phyloP scores from a whole-genome alignment of 768 basidiomycete genomes.

The Obba rivulosa region DNA sequence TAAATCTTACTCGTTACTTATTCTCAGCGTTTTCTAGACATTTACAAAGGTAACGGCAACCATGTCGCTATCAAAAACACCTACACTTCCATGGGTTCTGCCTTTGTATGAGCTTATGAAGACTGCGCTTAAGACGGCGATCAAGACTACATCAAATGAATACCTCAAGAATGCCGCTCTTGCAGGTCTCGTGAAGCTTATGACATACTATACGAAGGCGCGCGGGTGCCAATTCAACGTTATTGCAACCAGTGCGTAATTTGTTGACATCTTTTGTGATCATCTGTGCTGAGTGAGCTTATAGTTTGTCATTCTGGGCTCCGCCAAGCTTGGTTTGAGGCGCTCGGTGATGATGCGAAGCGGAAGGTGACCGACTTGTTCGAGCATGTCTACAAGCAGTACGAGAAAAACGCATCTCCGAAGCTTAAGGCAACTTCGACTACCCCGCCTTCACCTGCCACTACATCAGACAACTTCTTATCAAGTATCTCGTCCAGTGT shows the following conservation, averaged over 20 bases:
- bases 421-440: too few relatives aligned
- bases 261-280: background rate
- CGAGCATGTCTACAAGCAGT: constrained; percentile 8
- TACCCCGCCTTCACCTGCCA: too few relatives aligned
- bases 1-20: background rate
- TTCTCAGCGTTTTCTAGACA: constrained; percentile 10
- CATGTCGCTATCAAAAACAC: constrained; percentile 20
- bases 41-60: constrained; percentile 26
- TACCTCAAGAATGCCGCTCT: constrained; percentile 17
- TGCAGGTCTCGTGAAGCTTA: constrained; percentile 23
- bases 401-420: too few relatives aligned
- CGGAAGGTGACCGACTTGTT: constrained; percentile 4
- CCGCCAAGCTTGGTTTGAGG: constrained; percentile 19
- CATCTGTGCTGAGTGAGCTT: background rate
- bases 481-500: too few relatives aligned
- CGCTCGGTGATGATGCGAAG: background rate
- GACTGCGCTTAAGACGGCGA: constrained; percentile 11
- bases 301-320: constrained; percentile 25
- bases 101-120: constrained; percentile 26
- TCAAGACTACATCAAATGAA: background rate
- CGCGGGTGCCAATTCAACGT: constrained; percentile 20
- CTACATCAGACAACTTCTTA: too few relatives aligned
- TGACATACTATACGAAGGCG: constrained; percentile 20
- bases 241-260: constrained; percentile 24
- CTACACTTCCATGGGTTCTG: constrained; percentile 28